Base-by-base conservation (phyloP, 108 stramenopile species). In the Discostella stelligeroides region DNA sequence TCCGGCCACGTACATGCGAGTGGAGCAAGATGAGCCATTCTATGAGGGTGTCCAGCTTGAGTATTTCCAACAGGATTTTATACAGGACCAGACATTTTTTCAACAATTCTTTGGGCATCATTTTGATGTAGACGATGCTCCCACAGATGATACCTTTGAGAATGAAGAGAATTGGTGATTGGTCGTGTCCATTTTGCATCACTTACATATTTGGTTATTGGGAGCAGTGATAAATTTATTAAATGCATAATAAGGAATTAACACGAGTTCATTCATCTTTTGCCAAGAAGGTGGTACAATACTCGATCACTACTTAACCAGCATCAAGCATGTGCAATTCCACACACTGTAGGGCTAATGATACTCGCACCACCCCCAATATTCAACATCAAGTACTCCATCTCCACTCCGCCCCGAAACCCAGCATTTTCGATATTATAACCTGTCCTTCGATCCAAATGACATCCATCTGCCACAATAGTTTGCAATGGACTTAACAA, bases 361-460 rank as follows among this genome's bases (percentile, higher is more conserved):
- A 78, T 48, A 38, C 63, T 38, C n/a, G 29, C 48, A 42, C 17
- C 58, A 23, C 55, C 55, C 4, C 27, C 51, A 12, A 53, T 20
- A 15, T 70, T 39, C 53, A 83, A 54, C 21, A 28, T 70, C n/a
- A 66, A 29, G 45, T 83, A 76, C 20, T 64, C 73, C 47, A 73
- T 18, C 15, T 75, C 73, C 39, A 75, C 73, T 10, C 45, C 30
- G 2, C 73, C 50, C 17, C 42, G 30, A 66, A 76, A 79, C 27
- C 79, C 79, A 14, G 68, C 79, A 3, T 80, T 47, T 17, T 49
- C 0, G 37, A 90, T 85, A 41, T 37, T 73, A 10, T 48, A 21
- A 10, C 89, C 90, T n/a, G 92, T 87, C 46, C 78, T 63, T 21
- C 93, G 81, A 80, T 89, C 81, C 69, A 95, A 75, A 66, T 95